Conservation (phyloP, 2,329 filamentous ascomycete genomes). For the Chrysosporium keratinophilum region DNA sequence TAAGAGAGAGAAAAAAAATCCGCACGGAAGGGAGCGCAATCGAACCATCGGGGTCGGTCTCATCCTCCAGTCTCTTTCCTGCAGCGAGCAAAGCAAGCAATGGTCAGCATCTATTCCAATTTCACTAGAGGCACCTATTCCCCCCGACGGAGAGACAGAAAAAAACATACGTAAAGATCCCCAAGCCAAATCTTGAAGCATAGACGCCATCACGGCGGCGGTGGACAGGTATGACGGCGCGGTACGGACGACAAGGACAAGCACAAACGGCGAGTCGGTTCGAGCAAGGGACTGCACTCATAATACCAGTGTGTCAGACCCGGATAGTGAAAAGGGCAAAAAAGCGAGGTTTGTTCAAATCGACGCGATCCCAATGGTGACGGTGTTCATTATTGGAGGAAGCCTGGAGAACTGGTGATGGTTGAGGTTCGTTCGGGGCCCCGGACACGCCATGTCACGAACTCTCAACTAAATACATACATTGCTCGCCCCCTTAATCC, state of each 20-base stretch:
- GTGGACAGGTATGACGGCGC: slow-evolving; percentile 2
- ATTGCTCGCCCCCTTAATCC: slow-evolving; percentile 1
- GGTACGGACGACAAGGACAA: slow-evolving; percentile 17
- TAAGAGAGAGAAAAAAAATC: neutral
- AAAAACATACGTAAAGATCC: slow-evolving; percentile 29
- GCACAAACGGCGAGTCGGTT: slow-evolving; percentile 28
- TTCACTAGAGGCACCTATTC: too few species aligned
- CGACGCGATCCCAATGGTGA: too few species aligned
- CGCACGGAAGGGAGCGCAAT: neutral
- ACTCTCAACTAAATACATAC: too few species aligned
- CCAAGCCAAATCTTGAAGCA: slow-evolving; percentile 28
- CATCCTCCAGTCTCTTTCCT: slow-evolving; percentile 17
- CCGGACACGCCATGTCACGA: too few species aligned
- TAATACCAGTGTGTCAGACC: slow-evolving; percentile 22
- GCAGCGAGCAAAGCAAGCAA: neutral
- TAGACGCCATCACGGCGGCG: slow-evolving; percentile 25
- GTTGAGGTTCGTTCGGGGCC: too few species aligned
- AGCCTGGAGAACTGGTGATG: too few species aligned
- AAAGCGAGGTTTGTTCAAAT: too few species aligned
- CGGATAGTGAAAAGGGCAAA: neutral
- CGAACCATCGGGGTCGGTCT: slow-evolving; percentile 18
- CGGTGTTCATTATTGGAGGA: too few species aligned
- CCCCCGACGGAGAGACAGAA: neutral
- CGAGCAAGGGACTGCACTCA: slow-evolving; percentile 27
- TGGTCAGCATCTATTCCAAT: neutral